A percentile compares a stretch with the other conserved stretches of the same genome.
Conservation (phyloP, 2,329 filamentous ascomycete species). For the Colletotrichum simmondsii region DNA sequence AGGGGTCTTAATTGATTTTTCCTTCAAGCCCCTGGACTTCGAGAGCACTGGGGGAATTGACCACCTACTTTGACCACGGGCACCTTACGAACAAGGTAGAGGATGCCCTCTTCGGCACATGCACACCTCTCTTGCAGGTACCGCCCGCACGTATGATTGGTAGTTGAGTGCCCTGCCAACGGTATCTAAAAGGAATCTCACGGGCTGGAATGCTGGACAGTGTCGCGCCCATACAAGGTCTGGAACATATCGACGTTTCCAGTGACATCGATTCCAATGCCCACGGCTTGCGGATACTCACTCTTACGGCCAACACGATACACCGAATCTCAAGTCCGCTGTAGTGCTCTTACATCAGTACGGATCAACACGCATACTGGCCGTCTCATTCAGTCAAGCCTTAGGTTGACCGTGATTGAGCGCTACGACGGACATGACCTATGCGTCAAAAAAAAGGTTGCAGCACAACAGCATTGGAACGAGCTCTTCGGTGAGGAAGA, state of each 20-base stretch:
- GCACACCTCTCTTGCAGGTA: too few relatives aligned
- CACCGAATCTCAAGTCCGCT: not conserved
- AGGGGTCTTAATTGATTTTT: conserved; percentile 20
- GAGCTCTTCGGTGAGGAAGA: too few relatives aligned
- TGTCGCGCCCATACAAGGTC: not conserved
- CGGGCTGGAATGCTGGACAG: not conserved
- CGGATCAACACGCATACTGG: not conserved
- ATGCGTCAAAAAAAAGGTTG: too few relatives aligned
- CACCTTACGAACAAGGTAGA: not conserved
- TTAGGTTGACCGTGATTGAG: too few relatives aligned
- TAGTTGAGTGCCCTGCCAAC: not conserved
- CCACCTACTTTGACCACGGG: not conserved
- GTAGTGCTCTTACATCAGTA: not conserved
- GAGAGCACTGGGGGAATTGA: not conserved
- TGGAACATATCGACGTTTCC: not conserved
- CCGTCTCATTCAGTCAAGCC: not conserved
- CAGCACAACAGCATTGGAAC: too few relatives aligned
- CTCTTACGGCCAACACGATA: not conserved
- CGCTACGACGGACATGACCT: too few relatives aligned
- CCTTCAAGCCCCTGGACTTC: not conserved
- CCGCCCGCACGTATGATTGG: not conserved
- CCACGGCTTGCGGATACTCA: not conserved
- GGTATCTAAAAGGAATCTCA: not conserved
- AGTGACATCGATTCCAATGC: not conserved
- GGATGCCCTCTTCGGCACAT: conserved; percentile 7